These are phyloP conservation scores for Diaporthe capsici DNA, from an alignment of 2,329 filamentous ascomycete species.

Conservation along the genomic window DNA sequence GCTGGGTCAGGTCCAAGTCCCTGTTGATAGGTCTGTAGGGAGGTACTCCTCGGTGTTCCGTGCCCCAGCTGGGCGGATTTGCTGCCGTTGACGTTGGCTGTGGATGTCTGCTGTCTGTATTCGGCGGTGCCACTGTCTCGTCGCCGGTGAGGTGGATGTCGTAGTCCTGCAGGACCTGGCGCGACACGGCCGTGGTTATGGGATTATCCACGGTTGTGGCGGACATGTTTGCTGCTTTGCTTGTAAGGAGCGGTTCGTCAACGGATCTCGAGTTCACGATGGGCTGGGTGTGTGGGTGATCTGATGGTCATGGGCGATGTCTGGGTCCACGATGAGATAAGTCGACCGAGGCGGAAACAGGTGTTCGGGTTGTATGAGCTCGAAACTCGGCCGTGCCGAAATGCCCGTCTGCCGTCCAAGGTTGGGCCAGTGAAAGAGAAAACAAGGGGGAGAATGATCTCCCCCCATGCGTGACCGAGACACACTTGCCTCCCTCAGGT, in stretches of 20 bases:
- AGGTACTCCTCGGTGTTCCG: constrained; percentile 47
- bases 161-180: constrained; percentile 48
- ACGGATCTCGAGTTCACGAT: background rate
- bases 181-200: constrained; percentile 42
- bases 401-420: background rate
- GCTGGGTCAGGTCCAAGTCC: constrained; percentile 43
- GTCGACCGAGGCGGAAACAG: background rate
- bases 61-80: constrained; percentile 48
- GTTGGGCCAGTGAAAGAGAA: background rate
- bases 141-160: constrained; percentile 46
- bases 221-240: constrained; percentile 43
- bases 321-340: background rate
- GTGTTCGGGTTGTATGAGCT: constrained; percentile 4
- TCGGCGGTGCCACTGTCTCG: constrained; percentile 40
- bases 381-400: constrained; percentile 14
- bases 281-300: background rate
- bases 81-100: constrained; percentile 38
- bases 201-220: constrained; percentile 46
- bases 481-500: background rate
- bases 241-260: background rate
- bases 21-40: constrained; percentile 48
- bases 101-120: constrained; percentile 44
- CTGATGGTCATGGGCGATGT: background rate
- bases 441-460: background rate
- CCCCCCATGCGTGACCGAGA: background rate